phyloP scores from a whole-genome alignment of 768 basidiomycete genomes.

The Hygrocybe punicea region DNA sequence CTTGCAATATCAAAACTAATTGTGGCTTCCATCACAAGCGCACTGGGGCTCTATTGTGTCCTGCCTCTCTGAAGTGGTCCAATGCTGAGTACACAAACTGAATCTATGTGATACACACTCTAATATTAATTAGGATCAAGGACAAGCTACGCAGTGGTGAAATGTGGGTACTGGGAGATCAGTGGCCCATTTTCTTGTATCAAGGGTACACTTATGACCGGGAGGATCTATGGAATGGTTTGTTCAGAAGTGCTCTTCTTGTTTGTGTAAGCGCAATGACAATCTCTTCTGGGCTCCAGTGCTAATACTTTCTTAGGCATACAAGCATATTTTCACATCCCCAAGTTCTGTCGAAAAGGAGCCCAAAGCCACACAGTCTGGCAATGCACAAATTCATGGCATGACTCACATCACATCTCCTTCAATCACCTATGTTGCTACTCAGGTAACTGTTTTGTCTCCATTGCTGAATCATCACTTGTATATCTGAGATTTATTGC shows the following conservation, averaged over 20 bases:
- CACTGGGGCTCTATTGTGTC: background rate
- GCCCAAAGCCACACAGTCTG: conserved; percentile 1
- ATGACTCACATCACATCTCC: conserved; percentile 7
- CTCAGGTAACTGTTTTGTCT: background rate
- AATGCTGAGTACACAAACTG: background rate
- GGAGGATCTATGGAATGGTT: background rate
- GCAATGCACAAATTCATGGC: conserved; percentile 6
- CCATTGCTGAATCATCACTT: background rate
- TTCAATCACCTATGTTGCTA: conserved; percentile 7
- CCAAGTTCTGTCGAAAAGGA: conserved; percentile 1
- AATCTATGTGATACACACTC: background rate
- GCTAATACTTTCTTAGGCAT: conserved; percentile 10
- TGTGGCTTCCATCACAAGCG: background rate
- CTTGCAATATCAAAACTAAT: background rate
- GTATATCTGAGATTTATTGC: background rate
- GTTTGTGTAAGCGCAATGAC: background rate
- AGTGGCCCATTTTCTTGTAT: conserved; percentile 11
- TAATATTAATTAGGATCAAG: conserved; percentile 6
- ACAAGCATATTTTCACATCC: conserved; percentile 9
- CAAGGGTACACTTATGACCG: conserved; percentile 7
- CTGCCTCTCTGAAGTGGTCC: background rate
- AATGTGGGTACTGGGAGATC: conserved; percentile 4
- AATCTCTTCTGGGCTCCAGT: background rate
- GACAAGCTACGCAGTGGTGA: conserved; percentile 6
- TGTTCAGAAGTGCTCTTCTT: background rate